Evolutionary conservation across 2,329 filamentous ascomycete species (phyloP), one percentile per base, ranked within the genome.

Genomic region (Colletotrichum lupini): DNA sequence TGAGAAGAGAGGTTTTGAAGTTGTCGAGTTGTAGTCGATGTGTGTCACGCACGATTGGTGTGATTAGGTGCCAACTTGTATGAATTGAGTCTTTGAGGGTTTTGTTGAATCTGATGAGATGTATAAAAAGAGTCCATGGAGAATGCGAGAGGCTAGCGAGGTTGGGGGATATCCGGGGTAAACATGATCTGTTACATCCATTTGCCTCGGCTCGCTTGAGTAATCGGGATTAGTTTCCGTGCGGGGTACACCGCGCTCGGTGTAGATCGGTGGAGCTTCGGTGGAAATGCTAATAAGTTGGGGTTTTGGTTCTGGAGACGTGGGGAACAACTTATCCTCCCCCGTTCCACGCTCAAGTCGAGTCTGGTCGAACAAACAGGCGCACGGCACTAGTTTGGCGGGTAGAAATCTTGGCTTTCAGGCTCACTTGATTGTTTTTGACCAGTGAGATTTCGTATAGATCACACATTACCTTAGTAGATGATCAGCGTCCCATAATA

Each of bases 181-280:
- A 28, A 59, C 28, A 49, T 55, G 9, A 28, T 59, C n/a, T 35
- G 63, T 46, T 30, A 16, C 63, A 32, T 22, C 65, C 28, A 55
- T 37, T 53, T 68, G 65, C 65, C 65, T 68, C 65, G 65, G 65
- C 46, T 68, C 14, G 46, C 22, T 49, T 49, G 42, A n/a, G 42
- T n/a, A n/a, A 28, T 28, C 46, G 30, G 57, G 12, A 30, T 9
- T 28, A 5, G 16, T 22, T 52, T 55, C 57, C 30, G 65, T 68
- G 65, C 65, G 65, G 65, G 65, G 65, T 59, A 68, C 42, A 68
- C 65, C 65, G 65, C n/a, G 9, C 24, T 55, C 58, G 69, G 69
- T 68, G 58, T 53, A 19, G 0, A 2, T 22, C 57, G 69, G 69
- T 72, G 16, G 24, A 6, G 37, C 2, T 42, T 19, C 14, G 37